A percentile compares a stretch with the other conserved stretches of the same genome.
Evolutionary conservation across 164 flowering plant genomes (phyloP).

Genomic region (Houttuynia cordata): DNA sequence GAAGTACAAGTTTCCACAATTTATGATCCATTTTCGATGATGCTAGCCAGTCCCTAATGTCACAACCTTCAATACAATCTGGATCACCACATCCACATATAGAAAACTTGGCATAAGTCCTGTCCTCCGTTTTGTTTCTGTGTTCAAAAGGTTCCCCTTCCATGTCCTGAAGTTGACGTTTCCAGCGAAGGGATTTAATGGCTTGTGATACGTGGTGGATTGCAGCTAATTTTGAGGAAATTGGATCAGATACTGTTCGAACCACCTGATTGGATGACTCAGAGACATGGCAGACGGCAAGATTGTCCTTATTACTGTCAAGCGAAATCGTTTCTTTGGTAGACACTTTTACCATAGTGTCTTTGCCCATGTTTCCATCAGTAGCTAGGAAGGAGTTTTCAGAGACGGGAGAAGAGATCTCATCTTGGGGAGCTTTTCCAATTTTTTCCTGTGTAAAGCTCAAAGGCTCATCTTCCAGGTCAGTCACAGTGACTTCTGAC

Average conservation of each 20-base stretch:
- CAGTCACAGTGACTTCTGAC: constrained; percentile 42
- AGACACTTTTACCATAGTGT: constrained; percentile 3
- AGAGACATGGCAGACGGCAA: constrained; percentile 23
- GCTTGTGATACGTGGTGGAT: constrained; percentile 97
- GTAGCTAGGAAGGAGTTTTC: constrained; percentile 12
- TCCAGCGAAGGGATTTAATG: constrained; percentile 89
- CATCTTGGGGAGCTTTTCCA: constrained; percentile 28
- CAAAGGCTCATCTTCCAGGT: constrained; percentile 45
- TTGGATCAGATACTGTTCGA: constrained; percentile 57
- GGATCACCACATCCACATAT: constrained; percentile 88
- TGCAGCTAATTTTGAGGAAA: constrained; percentile 84
- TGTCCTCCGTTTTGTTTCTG: constrained; percentile 20
- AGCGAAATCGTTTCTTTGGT: not conserved
- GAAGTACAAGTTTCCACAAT: constrained; percentile 88
- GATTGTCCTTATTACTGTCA: not conserved
- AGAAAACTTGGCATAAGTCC: constrained; percentile 29
- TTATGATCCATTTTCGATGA: constrained; percentile 76
- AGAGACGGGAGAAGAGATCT: constrained; percentile 10
- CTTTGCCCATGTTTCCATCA: constrained; percentile 13
- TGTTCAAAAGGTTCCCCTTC: constrained; percentile 31
- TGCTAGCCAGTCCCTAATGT: constrained; percentile 87
- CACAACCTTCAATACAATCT: constrained; percentile 97
- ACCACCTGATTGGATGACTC: constrained; percentile 22
- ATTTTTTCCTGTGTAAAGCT: constrained; percentile 26
- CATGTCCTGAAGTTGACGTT: constrained; percentile 51